Conservation (phyloP, 306 rosid genomes). For the Arachis stenosperma region DNA sequence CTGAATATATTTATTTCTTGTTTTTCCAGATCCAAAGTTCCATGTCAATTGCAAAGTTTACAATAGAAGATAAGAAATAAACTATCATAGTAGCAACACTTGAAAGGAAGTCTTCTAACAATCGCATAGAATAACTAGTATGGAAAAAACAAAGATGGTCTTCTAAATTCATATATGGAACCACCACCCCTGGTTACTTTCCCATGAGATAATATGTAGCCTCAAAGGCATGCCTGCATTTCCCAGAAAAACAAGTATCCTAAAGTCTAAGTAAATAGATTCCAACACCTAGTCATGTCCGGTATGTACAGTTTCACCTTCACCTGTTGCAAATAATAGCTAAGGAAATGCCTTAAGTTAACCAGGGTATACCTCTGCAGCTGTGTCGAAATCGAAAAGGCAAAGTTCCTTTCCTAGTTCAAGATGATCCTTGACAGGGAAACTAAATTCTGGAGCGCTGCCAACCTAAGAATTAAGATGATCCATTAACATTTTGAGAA, state of each 20-base stretch:
- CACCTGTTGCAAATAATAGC: neutral
- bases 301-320: constrained; percentile 18
- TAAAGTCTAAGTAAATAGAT: neutral
- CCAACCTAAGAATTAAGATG: constrained; percentile 62
- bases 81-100: neutral
- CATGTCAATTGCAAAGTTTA: neutral
- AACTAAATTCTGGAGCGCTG: constrained; percentile 61
- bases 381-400: constrained; percentile 94
- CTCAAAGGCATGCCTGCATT: neutral
- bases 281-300: constrained; percentile 14
- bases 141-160: neutral
- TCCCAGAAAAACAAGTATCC: constrained; percentile 11
- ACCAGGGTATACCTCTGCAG: constrained; percentile 78
- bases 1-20: constrained; percentile 14
- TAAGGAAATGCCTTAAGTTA: constrained; percentile 39
- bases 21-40: constrained; percentile 30
- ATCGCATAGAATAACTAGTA: neutral
- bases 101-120: constrained; percentile 14
- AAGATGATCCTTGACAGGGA: constrained; percentile 86
- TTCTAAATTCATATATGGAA: constrained; percentile 26
- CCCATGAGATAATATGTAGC: constrained; percentile 9
- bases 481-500: constrained; percentile 26
- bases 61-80: constrained; percentile 16
- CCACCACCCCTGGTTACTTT: constrained; percentile 11
- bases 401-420: constrained; percentile 87